Conservation (phyloP, 768 basidiomycete genomes). For the Lactarius sanguifluus region DNA sequence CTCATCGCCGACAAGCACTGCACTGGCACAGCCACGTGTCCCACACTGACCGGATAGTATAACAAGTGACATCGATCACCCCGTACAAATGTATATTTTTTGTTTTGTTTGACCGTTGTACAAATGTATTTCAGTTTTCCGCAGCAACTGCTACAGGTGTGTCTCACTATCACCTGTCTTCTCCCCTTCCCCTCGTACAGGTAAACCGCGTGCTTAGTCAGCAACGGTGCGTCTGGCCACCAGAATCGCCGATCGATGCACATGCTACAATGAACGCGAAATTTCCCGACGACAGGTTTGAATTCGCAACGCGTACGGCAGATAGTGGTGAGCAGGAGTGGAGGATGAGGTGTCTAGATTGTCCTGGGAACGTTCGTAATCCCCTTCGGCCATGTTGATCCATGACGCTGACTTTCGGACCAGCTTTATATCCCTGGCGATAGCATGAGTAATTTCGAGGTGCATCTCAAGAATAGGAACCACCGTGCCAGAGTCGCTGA, state of each 20-base stretch:
- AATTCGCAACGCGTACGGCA: conserved; percentile 61
- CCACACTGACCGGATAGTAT: too few relatives aligned
- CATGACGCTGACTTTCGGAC: conserved; percentile 8
- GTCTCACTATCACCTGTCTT: too few relatives aligned
- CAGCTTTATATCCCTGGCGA: conserved; percentile 26
- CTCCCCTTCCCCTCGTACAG: too few relatives aligned
- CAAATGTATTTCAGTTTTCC: too few relatives aligned
- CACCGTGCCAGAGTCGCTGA: conserved; percentile 74
- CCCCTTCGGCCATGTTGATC: neutral
- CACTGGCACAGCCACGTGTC: too few relatives aligned
- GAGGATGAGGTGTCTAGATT: conserved; percentile 89
- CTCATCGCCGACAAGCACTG: too few relatives aligned
- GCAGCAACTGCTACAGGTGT: too few relatives aligned
- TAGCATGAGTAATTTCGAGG: conserved; percentile 75
- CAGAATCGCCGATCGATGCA: conserved; percentile 68
- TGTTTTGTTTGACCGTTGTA: too few relatives aligned
- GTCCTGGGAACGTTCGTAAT: conserved; percentile 80
- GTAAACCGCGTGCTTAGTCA: too few relatives aligned
- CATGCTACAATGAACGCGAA: conserved; percentile 63
- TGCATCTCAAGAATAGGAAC: conserved; percentile 84
- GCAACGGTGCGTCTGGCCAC: conserved; percentile 39
- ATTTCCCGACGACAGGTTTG: conserved; percentile 83
- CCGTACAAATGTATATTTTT: too few relatives aligned
- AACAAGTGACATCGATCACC: too few relatives aligned
- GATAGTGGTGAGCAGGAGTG: conserved; percentile 67